phyloP scores from a whole-genome alignment of 2,329 filamentous ascomycete species.

The Alternaria arborescens region DNA sequence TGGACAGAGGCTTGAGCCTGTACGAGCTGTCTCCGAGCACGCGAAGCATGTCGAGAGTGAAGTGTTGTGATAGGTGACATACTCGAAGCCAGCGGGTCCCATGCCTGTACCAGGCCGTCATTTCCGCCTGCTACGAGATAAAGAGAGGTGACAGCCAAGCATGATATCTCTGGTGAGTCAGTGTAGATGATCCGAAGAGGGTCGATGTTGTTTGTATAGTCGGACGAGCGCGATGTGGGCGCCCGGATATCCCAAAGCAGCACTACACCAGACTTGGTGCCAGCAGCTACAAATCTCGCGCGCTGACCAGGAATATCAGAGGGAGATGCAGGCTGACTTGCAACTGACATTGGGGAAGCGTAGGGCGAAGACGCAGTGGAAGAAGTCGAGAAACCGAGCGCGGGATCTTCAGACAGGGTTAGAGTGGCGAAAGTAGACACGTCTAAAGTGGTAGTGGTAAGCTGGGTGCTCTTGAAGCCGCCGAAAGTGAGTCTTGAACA shows the following conservation, averaged over 20 bases:
- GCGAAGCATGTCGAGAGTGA: constrained; percentile 82
- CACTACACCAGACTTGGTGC: constrained; percentile 79
- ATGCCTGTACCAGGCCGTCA: constrained; percentile 93
- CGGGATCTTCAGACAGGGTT: constrained; percentile 79
- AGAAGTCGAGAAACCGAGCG: constrained; percentile 66
- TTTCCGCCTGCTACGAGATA: constrained; percentile 93
- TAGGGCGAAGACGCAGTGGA: constrained; percentile 63
- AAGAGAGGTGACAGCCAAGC: constrained; percentile 81
- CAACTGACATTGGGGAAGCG: constrained; percentile 62
- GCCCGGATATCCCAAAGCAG: constrained; percentile 87
- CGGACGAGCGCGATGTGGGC: constrained; percentile 62
- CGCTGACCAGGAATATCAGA: constrained; percentile 83
- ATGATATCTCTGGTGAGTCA: constrained; percentile 86
- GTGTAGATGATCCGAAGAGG: constrained; percentile 87
- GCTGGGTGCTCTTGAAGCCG: constrained; percentile 65
- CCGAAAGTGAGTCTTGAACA: constrained; percentile 69
- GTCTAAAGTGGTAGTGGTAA: constrained; percentile 78
- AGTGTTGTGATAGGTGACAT: constrained; percentile 82
- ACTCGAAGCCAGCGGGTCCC: constrained; percentile 91
- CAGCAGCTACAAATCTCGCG: constrained; percentile 80
- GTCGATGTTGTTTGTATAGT: constrained; percentile 66
- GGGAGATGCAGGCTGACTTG: constrained; percentile 53
- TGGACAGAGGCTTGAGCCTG: constrained; percentile 73
- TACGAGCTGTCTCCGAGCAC: constrained; percentile 77
- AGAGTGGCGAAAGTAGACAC: constrained; percentile 75